Percentiles rank a stretch among this genome's conserved stretches.
Evolutionary conservation across 1,284 basidiomycete genomes (phyloP).

Genomic region (Ustilago vetiveriae): DNA sequence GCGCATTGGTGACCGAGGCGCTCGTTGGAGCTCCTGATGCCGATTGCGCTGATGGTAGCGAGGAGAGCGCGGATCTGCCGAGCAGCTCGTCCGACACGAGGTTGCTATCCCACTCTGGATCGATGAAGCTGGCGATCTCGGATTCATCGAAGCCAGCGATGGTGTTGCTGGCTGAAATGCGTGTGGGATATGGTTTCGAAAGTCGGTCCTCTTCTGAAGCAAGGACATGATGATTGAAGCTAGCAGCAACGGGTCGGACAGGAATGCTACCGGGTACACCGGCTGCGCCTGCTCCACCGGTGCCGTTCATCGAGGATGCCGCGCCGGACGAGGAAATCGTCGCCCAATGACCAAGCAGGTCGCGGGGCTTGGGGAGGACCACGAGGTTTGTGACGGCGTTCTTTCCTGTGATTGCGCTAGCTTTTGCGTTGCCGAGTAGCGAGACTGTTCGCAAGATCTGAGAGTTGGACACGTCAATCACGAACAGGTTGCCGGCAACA

Average conservation of each 20-base stretch:
- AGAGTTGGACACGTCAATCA: slow-evolving; percentile 88
- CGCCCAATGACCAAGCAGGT: slow-evolving; percentile 45
- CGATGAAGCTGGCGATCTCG: slow-evolving; percentile 25
- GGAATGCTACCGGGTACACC: slow-evolving; percentile 22
- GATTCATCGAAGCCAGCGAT: slow-evolving; percentile 5
- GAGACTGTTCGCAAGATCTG: slow-evolving; percentile 82
- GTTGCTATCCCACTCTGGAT: slow-evolving; percentile 38
- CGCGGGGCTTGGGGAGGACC: slow-evolving; percentile 41
- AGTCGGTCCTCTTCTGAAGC: slow-evolving; percentile 36
- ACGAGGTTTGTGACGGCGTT: slow-evolving; percentile 55
- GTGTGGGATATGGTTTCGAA: slow-evolving; percentile 23
- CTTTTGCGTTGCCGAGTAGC: slow-evolving; percentile 38
- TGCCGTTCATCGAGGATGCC: slow-evolving; percentile 16
- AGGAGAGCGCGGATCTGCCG: neutral
- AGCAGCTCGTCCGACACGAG: slow-evolving; percentile 23
- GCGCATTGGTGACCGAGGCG: slow-evolving; percentile 2
- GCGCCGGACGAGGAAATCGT: slow-evolving; percentile 10
- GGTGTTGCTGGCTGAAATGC: slow-evolving; percentile 18
- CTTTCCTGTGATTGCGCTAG: slow-evolving; percentile 32
- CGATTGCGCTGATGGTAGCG: neutral
- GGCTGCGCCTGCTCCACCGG: slow-evolving; percentile 14
- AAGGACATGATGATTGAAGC: slow-evolving; percentile 32
- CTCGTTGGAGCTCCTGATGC: neutral
- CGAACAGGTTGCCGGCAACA: slow-evolving; percentile 74
- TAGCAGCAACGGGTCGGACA: slow-evolving; percentile 24